A percentile compares a stretch with the other conserved stretches of the same genome.
phyloP scores from a whole-genome alignment of 2,329 filamentous ascomycete genomes.

The Colletotrichum endophyticum region DNA sequence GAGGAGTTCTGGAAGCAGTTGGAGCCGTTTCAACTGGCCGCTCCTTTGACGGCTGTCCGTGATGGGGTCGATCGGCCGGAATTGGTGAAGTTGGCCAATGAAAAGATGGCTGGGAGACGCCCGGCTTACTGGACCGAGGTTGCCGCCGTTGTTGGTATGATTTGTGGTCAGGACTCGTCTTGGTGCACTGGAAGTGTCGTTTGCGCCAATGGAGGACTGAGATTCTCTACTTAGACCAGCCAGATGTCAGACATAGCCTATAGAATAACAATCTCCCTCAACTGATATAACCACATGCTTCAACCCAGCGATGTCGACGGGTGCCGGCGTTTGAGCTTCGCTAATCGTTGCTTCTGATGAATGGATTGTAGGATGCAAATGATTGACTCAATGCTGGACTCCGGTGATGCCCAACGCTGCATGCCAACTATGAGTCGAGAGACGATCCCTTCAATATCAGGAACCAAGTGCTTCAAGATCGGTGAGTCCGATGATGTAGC shows the following conservation, averaged over 20 bases:
- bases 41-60: neutral
- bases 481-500: neutral
- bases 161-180: constrained; percentile 71
- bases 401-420: neutral
- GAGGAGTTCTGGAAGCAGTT: neutral
- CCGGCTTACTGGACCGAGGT: constrained; percentile 73
- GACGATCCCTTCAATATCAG: neutral
- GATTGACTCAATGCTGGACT: neutral
- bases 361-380: neutral
- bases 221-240: constrained; percentile 20
- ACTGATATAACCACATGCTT: neutral
- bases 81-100: constrained; percentile 14
- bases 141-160: constrained; percentile 77
- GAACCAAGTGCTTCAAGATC: neutral
- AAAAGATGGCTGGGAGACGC: constrained; percentile 51
- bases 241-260: neutral
- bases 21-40: neutral
- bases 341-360: neutral
- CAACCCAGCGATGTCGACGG: neutral
- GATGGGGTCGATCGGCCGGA: constrained; percentile 16
- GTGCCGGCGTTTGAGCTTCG: neutral
- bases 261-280: neutral
- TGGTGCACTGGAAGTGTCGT: constrained; percentile 83
- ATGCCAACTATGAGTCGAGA: neutral
- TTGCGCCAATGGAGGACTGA: constrained; percentile 80